phyloP scores from a whole-genome alignment of 495 filamentous ascomycete species.

The Cercophora newfieldiana region DNA sequence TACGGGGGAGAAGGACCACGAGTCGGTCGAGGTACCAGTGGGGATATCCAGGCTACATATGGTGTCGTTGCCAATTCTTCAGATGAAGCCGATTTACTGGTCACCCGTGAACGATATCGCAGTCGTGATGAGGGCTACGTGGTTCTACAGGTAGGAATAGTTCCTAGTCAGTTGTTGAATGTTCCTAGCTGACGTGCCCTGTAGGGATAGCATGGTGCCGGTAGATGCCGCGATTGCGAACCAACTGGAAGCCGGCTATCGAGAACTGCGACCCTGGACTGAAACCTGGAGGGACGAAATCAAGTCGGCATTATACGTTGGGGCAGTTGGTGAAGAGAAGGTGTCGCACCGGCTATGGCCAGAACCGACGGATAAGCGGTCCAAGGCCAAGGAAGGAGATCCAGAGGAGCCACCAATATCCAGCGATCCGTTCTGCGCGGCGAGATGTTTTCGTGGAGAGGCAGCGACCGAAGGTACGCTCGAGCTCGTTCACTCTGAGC shows the following conservation, averaged over 20 bases:
- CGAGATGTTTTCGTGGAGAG: slow-evolving; percentile 55
- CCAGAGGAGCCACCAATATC: slow-evolving; percentile 50
- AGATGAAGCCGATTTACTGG: slow-evolving; percentile 99
- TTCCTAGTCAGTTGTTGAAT: neutral
- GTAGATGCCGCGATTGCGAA: slow-evolving; percentile 89
- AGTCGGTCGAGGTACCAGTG: slow-evolving; percentile 62
- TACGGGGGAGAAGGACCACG: slow-evolving; percentile 8
- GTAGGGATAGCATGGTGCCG: slow-evolving; percentile 81
- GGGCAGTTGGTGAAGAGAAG: slow-evolving; percentile 87
- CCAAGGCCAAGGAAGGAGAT: slow-evolving; percentile 36
- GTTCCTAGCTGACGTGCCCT: neutral
- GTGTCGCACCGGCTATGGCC: slow-evolving; percentile 81
- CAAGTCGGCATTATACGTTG: slow-evolving; percentile 86
- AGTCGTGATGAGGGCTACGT: slow-evolving; percentile 80
- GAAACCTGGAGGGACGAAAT: slow-evolving; percentile 93
- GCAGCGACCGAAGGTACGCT: slow-evolving; percentile 54
- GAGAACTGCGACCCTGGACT: slow-evolving; percentile 83
- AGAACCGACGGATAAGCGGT: slow-evolving; percentile 46
- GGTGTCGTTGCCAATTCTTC: slow-evolving; percentile 55
- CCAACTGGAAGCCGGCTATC: slow-evolving; percentile 84
- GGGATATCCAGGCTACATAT: slow-evolving; percentile 72
- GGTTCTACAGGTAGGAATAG: slow-evolving; percentile 70
- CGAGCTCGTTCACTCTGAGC: slow-evolving; percentile 41
- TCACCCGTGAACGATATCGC: slow-evolving; percentile 90
- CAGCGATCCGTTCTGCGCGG: slow-evolving; percentile 54